Base-by-base conservation (phyloP, 2,329 filamentous ascomycete genomes). In the Mariannaea elegans region DNA sequence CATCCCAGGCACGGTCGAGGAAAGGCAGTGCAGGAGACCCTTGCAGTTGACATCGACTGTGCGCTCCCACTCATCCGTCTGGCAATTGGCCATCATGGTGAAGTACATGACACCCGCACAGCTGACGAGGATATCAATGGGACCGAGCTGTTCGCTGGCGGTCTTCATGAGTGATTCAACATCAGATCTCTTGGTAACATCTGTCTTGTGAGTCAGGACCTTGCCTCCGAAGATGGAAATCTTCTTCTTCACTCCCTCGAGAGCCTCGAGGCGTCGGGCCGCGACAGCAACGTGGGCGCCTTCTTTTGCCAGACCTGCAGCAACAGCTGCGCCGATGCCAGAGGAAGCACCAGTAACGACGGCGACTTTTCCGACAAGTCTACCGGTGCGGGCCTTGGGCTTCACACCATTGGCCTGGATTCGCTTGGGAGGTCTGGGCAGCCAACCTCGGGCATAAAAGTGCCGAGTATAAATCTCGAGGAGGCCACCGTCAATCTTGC, bases 21-120 rank as follows among this genome's bases (percentile, higher is more conserved):
- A 85, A 3, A 94, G 81, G 65, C 87, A 89, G 80, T 94, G 84
- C 53, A 94, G 79, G 1, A 94, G 82, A 34, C 91, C 91, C 77
- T 94, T 94, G 86, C 91, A 94, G 79, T 94, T 94, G 66, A 94
- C 90, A 68, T 94, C 91, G 39, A 94, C 90, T 0, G 91, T 94
- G 58, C 86, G 89, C 64, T 93, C 88, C 91, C 91, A 94, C 69
- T 94, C 88, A 5, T 91, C 89, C 0, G 81, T 85, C 64, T 90
- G 84, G 14, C 80, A 84, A 72, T 93, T 94, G 56, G 88, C 86
- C 91, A 94, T 94, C 87, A 94, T 88, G 54, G 91, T 94, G 77
- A 88, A 94, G 79, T 94, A 94, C 91, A 94, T 94, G 72, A 94
- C 91, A 32, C 91, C 91, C 0, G 91, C 92, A 70, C 90, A 92